Base-by-base conservation (phyloP, 2,329 filamentous ascomycete species). In the Didymella pinodella region DNA sequence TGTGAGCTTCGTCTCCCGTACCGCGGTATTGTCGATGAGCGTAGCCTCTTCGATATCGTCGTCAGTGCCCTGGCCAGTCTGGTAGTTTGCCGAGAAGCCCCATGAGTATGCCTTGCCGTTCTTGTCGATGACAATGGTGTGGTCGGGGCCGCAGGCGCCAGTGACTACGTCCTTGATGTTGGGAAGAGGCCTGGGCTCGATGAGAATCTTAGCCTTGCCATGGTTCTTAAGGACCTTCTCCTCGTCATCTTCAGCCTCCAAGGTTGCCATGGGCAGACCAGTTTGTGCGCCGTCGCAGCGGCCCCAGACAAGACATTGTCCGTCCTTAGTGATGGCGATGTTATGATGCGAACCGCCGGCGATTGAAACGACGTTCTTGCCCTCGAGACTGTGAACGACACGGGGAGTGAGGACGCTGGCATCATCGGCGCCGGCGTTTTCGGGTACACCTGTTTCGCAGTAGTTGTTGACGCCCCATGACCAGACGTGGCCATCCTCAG, bases 381-480 rank as follows among this genome's bases (percentile, higher is more conserved):
- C 83, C 28, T 83, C 81, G 8, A 97, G 84, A 4, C 83, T 84
- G 8, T 85, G 79, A 26, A 97, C 85, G 50, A 89, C 80, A 41
- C 85, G 86, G 4, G 77, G 74, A 2, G 92, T 90, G 65, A 86
- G 85, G 49, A 96, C 85, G 61, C 89, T 86, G 32, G 89, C 89
- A 65, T 90, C 87, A 51, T 90, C 86, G 57, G 89, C 85, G 31
- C 88, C 89, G 14, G 85, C 87, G 53, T 84, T 82, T 43, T 86
- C 83, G 16, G 82, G 81, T 58, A 89, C 83, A 34, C 90, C 92
- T 16, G 90, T 91, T 79, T 96, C 89, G 63, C 89, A 90, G 76
- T 91, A 96, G 78, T 90, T 93, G 83, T 96, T 96, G 29, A 94
- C 81, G 25, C 93, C 92, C 92, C 92, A 96, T 0, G 88, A 86